Conservation (phyloP, 2,329 filamentous ascomycete species). For the Paramyrothecium sp. region DNA sequence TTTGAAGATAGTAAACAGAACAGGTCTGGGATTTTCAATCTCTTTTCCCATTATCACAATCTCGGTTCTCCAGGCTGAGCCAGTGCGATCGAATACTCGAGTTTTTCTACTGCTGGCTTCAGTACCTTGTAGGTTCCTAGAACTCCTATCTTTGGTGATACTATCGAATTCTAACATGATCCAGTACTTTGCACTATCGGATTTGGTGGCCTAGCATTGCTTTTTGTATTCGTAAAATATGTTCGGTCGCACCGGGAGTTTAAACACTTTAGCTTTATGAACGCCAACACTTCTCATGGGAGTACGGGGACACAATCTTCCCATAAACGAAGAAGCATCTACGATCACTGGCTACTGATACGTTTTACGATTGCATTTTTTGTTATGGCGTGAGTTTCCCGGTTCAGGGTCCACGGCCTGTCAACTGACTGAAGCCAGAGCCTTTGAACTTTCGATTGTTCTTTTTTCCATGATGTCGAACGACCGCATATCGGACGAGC, state of each 20-base stretch:
- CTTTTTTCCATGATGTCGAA: background rate
- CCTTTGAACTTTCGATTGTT: background rate
- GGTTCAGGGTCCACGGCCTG: background rate
- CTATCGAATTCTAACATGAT: background rate
- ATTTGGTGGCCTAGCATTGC: background rate
- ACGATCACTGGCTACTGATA: background rate
- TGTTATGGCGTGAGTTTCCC: background rate
- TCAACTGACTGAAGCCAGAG: background rate
- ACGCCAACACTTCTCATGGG: background rate
- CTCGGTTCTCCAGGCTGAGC: background rate
- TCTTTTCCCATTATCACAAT: background rate
- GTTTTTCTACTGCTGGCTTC: background rate
- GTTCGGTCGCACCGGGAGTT: background rate
- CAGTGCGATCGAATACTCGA: background rate
- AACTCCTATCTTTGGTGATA: background rate
- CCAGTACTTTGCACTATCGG: background rate
- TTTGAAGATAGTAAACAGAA: background rate
- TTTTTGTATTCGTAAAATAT: background rate
- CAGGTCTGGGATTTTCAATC: background rate
- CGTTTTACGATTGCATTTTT: background rate
- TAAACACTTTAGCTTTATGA: background rate
- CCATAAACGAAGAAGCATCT: background rate
- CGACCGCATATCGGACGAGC: background rate
- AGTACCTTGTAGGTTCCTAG: background rate
- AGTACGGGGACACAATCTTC: background rate